phyloP scores from a whole-genome alignment of 179 eudicot genomes.

The Beta corolliflora region DNA sequence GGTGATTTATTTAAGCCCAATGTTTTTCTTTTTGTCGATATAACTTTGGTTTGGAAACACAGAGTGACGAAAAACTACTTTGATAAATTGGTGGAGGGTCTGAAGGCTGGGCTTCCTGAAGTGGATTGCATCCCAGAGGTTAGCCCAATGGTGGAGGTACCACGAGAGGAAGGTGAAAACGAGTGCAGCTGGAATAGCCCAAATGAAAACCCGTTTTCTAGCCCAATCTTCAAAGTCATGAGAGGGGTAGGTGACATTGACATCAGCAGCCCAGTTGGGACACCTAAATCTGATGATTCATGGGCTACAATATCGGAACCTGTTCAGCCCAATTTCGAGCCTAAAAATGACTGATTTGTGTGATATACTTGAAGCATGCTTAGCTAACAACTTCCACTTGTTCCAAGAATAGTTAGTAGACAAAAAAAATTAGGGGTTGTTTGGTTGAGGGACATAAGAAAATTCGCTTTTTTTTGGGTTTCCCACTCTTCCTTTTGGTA shows the following conservation, averaged over 20 bases:
- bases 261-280: slow-evolving; percentile 11
- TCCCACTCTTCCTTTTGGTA: background rate
- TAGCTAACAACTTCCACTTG: background rate
- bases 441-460: background rate
- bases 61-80: slow-evolving; percentile 17
- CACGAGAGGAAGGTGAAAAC: background rate
- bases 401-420: background rate
- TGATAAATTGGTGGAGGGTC: slow-evolving; percentile 8
- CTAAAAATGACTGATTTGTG: background rate
- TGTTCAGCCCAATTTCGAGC: background rate
- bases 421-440: background rate
- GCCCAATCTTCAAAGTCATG: background rate
- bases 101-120: slow-evolving; percentile 7
- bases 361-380: background rate
- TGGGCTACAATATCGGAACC: background rate
- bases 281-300: background rate
- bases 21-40: background rate
- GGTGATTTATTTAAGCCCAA: background rate
- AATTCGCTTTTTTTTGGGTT: background rate
- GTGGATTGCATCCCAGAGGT: slow-evolving; percentile 2
- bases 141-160: slow-evolving; percentile 1
- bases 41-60: too few relatives aligned
- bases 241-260: background rate
- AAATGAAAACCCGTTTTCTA: background rate
- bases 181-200: background rate